These are phyloP conservation scores for Coemansia sp. DNA, from an alignment of 192 early-diverging fungal species.

Conservation along the genomic window DNA sequence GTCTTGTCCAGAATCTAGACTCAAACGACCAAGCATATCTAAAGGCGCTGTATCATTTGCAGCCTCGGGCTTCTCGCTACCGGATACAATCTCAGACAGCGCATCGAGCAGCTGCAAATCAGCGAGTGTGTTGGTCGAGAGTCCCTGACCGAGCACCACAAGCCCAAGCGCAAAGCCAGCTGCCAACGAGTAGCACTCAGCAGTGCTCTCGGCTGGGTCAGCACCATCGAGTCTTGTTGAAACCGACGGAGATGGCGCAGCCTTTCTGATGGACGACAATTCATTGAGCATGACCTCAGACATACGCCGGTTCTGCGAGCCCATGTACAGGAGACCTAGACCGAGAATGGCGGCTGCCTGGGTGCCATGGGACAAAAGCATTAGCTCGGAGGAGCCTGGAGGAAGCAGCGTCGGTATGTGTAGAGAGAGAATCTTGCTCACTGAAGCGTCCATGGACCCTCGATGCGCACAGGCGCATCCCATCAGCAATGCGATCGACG, in stretches of 20 bases:
- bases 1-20: neutral
- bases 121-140: slow-evolving; percentile 44
- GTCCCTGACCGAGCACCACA: slow-evolving; percentile 66
- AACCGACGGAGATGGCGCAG: neutral
- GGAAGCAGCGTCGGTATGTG: slow-evolving; percentile 73
- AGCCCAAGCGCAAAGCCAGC: slow-evolving; percentile 84
- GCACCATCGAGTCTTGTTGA: slow-evolving; percentile 14
- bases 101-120: slow-evolving; percentile 60
- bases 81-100: slow-evolving; percentile 50
- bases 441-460: slow-evolving; percentile 60
- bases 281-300: slow-evolving; percentile 71
- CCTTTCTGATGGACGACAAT: slow-evolving; percentile 13
- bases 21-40: slow-evolving; percentile 12
- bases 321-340: slow-evolving; percentile 73
- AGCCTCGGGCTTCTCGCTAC: neutral
- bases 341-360: slow-evolving; percentile 70
- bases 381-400: slow-evolving; percentile 54
- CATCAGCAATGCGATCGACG: slow-evolving; percentile 69
- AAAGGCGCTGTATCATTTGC: neutral
- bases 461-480: slow-evolving; percentile 68
- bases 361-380: slow-evolving; percentile 58
- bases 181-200: slow-evolving; percentile 69
- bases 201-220: slow-evolving; percentile 49
- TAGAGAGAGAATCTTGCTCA: slow-evolving; percentile 68
- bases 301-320: slow-evolving; percentile 65